Conservation (phyloP, 192 early-diverging fungal genomes). For the Dispira simplex region DNA sequence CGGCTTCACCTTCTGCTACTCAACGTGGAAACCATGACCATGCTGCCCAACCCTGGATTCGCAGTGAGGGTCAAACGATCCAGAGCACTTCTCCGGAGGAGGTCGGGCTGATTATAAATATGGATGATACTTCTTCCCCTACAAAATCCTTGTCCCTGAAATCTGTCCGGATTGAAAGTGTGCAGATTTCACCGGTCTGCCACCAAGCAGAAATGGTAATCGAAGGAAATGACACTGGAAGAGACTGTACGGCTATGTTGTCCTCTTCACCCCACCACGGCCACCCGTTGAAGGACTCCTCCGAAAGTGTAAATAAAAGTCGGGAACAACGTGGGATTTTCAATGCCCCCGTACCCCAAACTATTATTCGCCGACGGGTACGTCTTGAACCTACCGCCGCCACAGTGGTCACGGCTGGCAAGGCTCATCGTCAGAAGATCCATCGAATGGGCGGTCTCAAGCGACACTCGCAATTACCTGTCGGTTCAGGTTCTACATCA, state of each 20-base stretch:
- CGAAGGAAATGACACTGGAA: not conserved
- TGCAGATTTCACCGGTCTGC: not conserved
- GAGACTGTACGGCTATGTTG: not conserved
- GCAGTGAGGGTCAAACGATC: not conserved
- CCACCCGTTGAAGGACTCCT: not conserved
- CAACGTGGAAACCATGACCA: not conserved
- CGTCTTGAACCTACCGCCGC: conserved; percentile 1
- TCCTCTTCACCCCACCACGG: not conserved
- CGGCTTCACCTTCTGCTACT: not conserved
- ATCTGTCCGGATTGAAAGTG: not conserved
- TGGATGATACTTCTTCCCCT: not conserved
- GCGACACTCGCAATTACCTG: not conserved
- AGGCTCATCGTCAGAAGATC: not conserved
- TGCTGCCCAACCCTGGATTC: not conserved
- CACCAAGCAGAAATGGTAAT: not conserved
- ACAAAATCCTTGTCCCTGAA: not conserved
- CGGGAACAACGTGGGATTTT: not conserved
- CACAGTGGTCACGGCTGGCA: not conserved
- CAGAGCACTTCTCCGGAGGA: not conserved
- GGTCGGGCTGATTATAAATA: not conserved
- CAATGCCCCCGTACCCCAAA: not conserved
- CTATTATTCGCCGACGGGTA: not conserved
- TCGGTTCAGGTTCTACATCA: not conserved
- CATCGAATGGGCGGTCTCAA: not conserved
- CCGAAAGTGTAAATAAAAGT: not conserved